Percentiles rank a stretch among this genome's conserved stretches.
Evolutionary conservation across 2,329 filamentous ascomycete genomes (phyloP).

Genomic region (Cytospora mali): DNA sequence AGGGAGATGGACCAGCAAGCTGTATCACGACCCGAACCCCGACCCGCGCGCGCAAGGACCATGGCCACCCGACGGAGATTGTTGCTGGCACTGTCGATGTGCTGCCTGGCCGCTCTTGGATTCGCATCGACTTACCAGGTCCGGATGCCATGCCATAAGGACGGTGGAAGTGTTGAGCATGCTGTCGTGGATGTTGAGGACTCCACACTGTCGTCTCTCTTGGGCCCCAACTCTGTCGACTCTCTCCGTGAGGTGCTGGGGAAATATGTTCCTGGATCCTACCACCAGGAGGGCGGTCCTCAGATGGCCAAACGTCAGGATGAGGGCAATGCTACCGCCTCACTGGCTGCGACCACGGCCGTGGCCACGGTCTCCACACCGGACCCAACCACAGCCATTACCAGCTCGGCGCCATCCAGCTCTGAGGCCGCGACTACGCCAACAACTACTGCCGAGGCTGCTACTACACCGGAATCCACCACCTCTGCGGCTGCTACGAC

Average conservation of each 20-base stretch:
- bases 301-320: constrained; percentile 45
- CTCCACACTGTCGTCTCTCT: constrained; percentile 38
- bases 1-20: constrained; percentile 26
- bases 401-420: constrained; percentile 23
- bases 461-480: constrained; percentile 3
- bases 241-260: constrained; percentile 69
- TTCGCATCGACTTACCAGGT: constrained; percentile 30
- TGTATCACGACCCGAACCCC: constrained; percentile 22
- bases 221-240: constrained; percentile 59
- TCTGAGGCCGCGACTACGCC: constrained; percentile 6
- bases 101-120: constrained; percentile 32
- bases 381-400: constrained; percentile 25
- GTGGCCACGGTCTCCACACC: constrained; percentile 30
- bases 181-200: constrained; percentile 18
- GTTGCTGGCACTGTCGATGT: constrained; percentile 31
- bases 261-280: constrained; percentile 62
- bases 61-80: constrained; percentile 32
- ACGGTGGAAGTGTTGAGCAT: constrained; percentile 6
- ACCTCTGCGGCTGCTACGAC: background rate
- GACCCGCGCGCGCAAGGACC: constrained; percentile 15
- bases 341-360: constrained; percentile 10
- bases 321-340: constrained; percentile 34
- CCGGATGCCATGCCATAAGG: constrained; percentile 13
- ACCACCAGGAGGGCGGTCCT: constrained; percentile 42
- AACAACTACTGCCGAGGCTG: background rate